Conservation (phyloP, 257 asterid genomes). For the Nicotiana sylvestris region DNA sequence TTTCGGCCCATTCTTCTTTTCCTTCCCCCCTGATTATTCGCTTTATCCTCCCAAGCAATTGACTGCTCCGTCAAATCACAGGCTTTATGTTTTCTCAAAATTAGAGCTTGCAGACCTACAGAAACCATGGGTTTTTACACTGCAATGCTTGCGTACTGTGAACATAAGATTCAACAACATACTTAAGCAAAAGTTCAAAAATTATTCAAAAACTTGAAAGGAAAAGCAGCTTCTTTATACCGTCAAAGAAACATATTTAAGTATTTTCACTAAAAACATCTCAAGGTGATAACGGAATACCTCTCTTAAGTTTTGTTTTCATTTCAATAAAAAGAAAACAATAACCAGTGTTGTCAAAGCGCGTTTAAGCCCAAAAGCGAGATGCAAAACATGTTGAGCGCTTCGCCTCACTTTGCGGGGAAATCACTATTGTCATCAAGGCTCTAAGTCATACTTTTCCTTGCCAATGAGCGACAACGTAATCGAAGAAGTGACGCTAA, state of each 20-base stretch:
- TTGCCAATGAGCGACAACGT: too few species aligned
- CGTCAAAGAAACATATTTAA: background rate
- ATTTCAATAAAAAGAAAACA: too few species aligned
- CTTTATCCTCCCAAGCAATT: conserved; percentile 33
- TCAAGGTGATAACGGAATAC: background rate
- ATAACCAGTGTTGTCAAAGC: too few species aligned
- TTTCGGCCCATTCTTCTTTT: conserved; percentile 59
- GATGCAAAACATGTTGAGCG: too few species aligned
- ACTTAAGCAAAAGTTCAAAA: background rate
- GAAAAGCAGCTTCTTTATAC: background rate
- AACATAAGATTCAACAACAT: background rate
- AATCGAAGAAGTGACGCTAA: too few species aligned
- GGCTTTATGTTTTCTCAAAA: conserved; percentile 32
- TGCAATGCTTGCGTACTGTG: background rate
- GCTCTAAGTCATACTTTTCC: too few species aligned
- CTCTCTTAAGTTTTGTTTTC: too few species aligned
- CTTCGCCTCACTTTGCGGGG: too few species aligned
- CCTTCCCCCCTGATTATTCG: conserved; percentile 24
- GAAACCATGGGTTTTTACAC: conserved; percentile 37
- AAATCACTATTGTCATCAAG: too few species aligned
- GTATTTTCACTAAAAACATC: background rate
- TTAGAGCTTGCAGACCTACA: conserved; percentile 52
- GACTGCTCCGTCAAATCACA: conserved; percentile 22
- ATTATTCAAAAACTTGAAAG: background rate
- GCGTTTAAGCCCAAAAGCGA: too few species aligned